Evolutionary conservation across 768 basidiomycete species (phyloP).

Genomic region (Serendipita indica): DNA sequence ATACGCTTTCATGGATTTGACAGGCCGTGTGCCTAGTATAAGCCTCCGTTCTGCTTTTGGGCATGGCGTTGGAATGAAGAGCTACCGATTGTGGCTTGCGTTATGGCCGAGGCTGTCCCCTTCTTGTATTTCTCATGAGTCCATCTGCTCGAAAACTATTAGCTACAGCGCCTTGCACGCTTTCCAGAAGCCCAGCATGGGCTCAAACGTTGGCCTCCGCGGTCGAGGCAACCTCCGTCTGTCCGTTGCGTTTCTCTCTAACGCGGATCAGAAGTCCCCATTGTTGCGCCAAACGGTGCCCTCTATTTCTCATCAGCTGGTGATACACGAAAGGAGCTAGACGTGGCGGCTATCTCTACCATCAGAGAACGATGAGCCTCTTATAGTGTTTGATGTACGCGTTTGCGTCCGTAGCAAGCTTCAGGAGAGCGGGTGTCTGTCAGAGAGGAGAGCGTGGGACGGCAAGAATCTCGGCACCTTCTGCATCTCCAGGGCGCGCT

Average conservation of each 20-base stretch:
- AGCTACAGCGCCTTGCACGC: background rate
- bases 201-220: background rate
- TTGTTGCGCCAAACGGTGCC: background rate
- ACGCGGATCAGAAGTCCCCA: conserved; percentile 10
- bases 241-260: background rate
- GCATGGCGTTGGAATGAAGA: background rate
- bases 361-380: background rate
- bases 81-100: background rate
- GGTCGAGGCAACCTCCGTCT: background rate
- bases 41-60: background rate
- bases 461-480: background rate
- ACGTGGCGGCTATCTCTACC: background rate
- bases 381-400: conserved; percentile 8
- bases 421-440: background rate
- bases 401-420: conserved; percentile 4
- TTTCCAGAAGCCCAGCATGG: background rate
- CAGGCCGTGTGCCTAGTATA: background rate
- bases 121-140: no score
- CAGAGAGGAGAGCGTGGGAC: background rate
- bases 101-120: no score
- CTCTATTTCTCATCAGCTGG: background rate
- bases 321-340: background rate
- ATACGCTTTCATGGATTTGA: background rate
- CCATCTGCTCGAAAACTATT: background rate
- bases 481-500: background rate